A percentile compares a stretch with the other conserved stretches of the same genome.
Evolutionary conservation across 2,329 filamentous ascomycete species (phyloP).

Genomic region (Fusarium nanum): DNA sequence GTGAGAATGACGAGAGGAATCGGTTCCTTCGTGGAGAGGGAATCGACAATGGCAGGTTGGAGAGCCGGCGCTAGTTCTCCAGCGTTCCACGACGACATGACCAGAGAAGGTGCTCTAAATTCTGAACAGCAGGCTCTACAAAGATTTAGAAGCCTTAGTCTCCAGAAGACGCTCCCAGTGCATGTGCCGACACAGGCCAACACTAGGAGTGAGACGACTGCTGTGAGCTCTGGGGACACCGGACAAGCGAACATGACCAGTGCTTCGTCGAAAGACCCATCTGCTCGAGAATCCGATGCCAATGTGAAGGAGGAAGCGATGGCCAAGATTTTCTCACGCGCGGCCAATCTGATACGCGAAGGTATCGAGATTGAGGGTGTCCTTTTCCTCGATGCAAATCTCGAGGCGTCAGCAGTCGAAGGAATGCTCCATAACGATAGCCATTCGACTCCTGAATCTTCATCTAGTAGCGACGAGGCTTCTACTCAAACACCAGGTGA

Average conservation of each 20-base stretch:
- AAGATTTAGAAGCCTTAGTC: neutral
- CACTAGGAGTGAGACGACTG: constrained; percentile 4
- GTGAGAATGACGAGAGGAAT: constrained; percentile 55
- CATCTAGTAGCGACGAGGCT: constrained; percentile 48
- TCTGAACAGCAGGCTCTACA: constrained; percentile 29
- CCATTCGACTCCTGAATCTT: constrained; percentile 20
- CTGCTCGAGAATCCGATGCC: constrained; percentile 2
- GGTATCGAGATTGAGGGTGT: constrained; percentile 56
- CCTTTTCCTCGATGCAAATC: constrained; percentile 50
- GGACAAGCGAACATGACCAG: neutral
- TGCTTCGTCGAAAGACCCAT: constrained; percentile 3
- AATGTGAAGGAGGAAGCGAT: constrained; percentile 5
- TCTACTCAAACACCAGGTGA: neutral
- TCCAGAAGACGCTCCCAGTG: constrained; percentile 11
- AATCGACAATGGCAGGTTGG: constrained; percentile 48
- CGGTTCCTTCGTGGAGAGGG: constrained; percentile 53
- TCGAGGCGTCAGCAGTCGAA: constrained; percentile 31
- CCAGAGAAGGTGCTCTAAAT: constrained; percentile 27
- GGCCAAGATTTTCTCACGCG: constrained; percentile 54
- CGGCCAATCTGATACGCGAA: constrained; percentile 57
- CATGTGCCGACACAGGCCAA: constrained; percentile 15
- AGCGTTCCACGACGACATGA: constrained; percentile 17
- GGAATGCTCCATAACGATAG: constrained; percentile 29
- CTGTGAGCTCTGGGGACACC: neutral
- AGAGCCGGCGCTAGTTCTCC: constrained; percentile 20